Conservation (phyloP, 2,329 filamentous ascomycete species). For the Pseudopyrenochaeta lycopersici region DNA sequence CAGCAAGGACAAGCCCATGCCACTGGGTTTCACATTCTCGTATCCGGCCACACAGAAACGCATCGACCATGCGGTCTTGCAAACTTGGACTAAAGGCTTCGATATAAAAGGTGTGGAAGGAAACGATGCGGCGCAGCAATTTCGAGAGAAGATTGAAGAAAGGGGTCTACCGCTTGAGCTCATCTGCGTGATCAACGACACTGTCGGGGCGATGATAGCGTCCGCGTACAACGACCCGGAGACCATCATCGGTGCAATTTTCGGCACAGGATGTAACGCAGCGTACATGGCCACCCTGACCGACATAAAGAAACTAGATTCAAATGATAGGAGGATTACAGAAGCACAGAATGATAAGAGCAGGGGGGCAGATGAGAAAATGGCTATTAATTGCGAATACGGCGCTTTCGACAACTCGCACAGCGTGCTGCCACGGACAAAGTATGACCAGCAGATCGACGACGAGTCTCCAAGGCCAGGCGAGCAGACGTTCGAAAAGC, state of each 20-base stretch:
- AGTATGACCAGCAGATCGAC: conserved; percentile 62
- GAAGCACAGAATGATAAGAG: not conserved
- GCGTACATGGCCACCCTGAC: conserved; percentile 90
- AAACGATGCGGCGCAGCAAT: conserved; percentile 86
- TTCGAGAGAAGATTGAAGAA: conserved; percentile 79
- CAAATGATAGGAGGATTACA: conserved; percentile 8
- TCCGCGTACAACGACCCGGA: conserved; percentile 86
- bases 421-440: conserved; percentile 83
- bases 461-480: conserved; percentile 55
- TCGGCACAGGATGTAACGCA: conserved; percentile 92
- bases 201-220: conserved; percentile 89
- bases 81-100: conserved; percentile 98
- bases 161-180: conserved; percentile 84
- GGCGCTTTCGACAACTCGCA: conserved; percentile 96
- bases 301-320: conserved; percentile 78
- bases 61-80: conserved; percentile 90
- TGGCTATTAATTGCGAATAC: conserved; percentile 98
- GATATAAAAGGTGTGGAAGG: conserved; percentile 93
- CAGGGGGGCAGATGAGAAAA: conserved; percentile 47
- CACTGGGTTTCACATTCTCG: conserved; percentile 94
- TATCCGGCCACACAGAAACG: conserved; percentile 94
- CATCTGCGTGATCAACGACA: conserved; percentile 90
- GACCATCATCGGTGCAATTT: conserved; percentile 91
- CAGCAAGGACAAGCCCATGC: conserved; percentile 69
- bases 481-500: conserved; percentile 57